Conservation (phyloP, 1,284 basidiomycete species). For the Apiotrichum akiyoshidainum region DNA sequence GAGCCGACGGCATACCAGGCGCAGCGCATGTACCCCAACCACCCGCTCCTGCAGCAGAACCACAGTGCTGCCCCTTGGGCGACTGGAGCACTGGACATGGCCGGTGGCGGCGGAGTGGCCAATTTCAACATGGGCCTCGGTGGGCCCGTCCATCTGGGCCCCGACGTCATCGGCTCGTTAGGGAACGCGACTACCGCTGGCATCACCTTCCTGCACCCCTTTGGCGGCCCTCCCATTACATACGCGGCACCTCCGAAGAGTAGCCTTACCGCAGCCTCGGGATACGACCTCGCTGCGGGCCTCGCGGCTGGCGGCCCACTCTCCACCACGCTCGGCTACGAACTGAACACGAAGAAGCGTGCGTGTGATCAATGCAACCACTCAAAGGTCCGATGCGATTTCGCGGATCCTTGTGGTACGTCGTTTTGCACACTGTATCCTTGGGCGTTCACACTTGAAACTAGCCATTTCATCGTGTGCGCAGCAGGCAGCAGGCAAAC, state of each 20-base stretch:
- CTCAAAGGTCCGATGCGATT: conserved; percentile 73
- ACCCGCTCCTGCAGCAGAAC: conserved; percentile 34
- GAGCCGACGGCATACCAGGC: conserved; percentile 30
- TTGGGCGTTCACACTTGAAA: not conserved
- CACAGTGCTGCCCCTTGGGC: not conserved
- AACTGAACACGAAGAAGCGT: conserved; percentile 38
- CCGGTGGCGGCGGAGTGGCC: not conserved
- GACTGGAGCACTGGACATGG: not conserved
- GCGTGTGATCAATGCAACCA: conserved; percentile 80
- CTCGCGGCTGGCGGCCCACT: not conserved
- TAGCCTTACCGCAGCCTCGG: not conserved
- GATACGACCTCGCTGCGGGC: not conserved
- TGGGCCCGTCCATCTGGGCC: not conserved
- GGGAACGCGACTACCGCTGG: conserved; percentile 2
- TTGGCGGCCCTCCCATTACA: conserved; percentile 39
- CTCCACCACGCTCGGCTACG: not conserved
- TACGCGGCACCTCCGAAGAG: conserved; percentile 28
- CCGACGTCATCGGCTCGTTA: conserved; percentile 1
- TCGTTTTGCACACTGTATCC: conserved; percentile 12
- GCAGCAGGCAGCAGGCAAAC: not conserved
- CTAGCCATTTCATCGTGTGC: not conserved
- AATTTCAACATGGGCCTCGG: not conserved
- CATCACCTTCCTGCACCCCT: not conserved
- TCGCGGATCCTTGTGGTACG: conserved; percentile 69
- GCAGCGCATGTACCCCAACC: conserved; percentile 45